Evolutionary conservation across 306 rosid genomes (phyloP).

Genomic region (Chamaecrista fasciculata): DNA sequence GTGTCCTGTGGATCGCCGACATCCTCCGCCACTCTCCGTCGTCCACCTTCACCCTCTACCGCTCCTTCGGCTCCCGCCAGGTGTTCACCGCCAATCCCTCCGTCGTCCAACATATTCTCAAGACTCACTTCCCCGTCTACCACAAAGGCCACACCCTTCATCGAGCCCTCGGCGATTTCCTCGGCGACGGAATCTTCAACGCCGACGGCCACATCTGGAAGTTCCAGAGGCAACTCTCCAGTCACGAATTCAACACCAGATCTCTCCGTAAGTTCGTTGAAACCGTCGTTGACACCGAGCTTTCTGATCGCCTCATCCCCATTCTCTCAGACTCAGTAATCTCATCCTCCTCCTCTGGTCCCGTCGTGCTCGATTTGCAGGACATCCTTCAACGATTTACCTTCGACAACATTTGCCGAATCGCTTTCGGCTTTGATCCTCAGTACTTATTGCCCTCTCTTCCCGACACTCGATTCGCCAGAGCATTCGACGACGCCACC

Average conservation of each 20-base stretch:
- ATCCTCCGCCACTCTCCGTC: constrained; percentile 46
- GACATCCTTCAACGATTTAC: constrained; percentile 72
- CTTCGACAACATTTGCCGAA: constrained; percentile 66
- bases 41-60: constrained; percentile 58
- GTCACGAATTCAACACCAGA: constrained; percentile 58
- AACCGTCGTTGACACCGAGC: constrained; percentile 59
- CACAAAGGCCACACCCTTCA: constrained; percentile 38
- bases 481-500: constrained; percentile 48
- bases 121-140: constrained; percentile 52
- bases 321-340: no score
- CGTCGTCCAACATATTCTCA: constrained; percentile 67
- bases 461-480: constrained; percentile 41
- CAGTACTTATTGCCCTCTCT: constrained; percentile 45
- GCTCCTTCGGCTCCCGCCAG: constrained; percentile 34
- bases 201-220: constrained; percentile 58
- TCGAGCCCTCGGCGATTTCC: constrained; percentile 43
- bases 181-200: constrained; percentile 70
- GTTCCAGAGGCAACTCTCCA: constrained; percentile 64
- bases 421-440: constrained; percentile 71
- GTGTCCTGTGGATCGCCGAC: constrained; percentile 56
- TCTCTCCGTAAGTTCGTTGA: constrained; percentile 62
- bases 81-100: constrained; percentile 58
- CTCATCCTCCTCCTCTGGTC: neutral
- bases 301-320: constrained; percentile 54
- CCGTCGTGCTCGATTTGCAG: constrained; percentile 52